Conservation (phyloP, 345 rosid species). For the Punica granatum region DNA sequence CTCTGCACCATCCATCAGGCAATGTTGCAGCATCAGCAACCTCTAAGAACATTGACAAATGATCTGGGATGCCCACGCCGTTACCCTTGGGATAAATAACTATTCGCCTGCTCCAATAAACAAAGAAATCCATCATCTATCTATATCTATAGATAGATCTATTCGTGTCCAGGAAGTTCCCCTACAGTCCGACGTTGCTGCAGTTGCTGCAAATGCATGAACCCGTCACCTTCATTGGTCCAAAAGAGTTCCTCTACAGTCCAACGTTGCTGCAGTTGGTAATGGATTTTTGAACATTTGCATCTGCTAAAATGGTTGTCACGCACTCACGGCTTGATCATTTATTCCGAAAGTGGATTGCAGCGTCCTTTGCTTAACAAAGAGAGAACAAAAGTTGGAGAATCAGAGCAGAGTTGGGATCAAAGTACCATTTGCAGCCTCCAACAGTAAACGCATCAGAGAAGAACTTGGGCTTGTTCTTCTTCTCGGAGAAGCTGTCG, state of each 20-base stretch:
- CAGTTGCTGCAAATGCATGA: too few relatives aligned
- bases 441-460: not conserved
- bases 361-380: too few relatives aligned
- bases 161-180: not conserved
- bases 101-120: constrained; percentile 1
- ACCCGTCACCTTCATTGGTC: too few relatives aligned
- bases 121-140: not conserved
- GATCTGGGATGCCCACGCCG: not conserved
- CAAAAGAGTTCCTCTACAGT: not conserved
- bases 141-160: too few relatives aligned
- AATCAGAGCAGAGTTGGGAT: not conserved
- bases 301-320: too few relatives aligned
- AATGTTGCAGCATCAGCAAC: constrained; percentile 3
- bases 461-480: not conserved
- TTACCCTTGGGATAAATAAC: not conserved
- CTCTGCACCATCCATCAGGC: constrained; percentile 6
- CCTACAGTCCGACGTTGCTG: not conserved
- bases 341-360: too few relatives aligned
- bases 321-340: too few relatives aligned
- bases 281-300: too few relatives aligned
- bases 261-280: not conserved
- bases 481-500: not conserved
- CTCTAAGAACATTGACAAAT: not conserved
- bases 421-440: not conserved
- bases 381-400: not conserved